These are phyloP conservation scores for Adenanthera pavonina DNA, from an alignment of 306 rosid genomes.

Conservation along the genomic window DNA sequence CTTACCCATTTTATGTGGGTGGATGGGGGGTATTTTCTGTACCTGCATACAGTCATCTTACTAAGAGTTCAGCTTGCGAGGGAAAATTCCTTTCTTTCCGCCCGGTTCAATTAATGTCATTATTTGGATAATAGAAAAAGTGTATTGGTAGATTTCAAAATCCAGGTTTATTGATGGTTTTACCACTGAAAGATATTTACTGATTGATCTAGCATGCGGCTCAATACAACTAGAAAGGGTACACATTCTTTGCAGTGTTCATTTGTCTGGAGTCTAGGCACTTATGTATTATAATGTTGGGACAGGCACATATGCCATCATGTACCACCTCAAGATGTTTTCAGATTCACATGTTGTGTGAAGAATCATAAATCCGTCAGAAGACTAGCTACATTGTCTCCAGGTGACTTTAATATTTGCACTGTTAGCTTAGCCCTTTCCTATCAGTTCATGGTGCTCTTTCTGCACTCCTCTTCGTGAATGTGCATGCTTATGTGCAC, in stretches of 20 bases:
- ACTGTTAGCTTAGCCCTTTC: background rate
- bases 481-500: background rate
- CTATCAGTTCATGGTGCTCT: background rate
- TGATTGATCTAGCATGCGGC: constrained; percentile 26
- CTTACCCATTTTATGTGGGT: constrained; percentile 32
- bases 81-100: constrained; percentile 9
- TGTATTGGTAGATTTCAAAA: constrained; percentile 21
- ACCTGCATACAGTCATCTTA: constrained; percentile 3
- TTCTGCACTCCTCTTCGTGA: background rate
- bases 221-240: constrained; percentile 14
- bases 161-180: constrained; percentile 13
- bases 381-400: constrained; percentile 57
- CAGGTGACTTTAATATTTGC: constrained; percentile 53
- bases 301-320: constrained; percentile 65
- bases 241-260: constrained; percentile 14
- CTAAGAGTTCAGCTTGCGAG: constrained; percentile 2
- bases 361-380: constrained; percentile 54
- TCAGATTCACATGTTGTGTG: constrained; percentile 53
- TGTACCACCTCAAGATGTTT: constrained; percentile 48
- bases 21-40: background rate
- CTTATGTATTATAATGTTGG: constrained; percentile 41
- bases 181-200: constrained; percentile 11
- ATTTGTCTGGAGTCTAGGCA: background rate
- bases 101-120: background rate
- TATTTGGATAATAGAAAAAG: constrained; percentile 5